A percentile compares a stretch with the other conserved stretches of the same genome.
Evolutionary conservation across 2,329 filamentous ascomycete species (phyloP).

Genomic region (Fusarium protoensiforme): DNA sequence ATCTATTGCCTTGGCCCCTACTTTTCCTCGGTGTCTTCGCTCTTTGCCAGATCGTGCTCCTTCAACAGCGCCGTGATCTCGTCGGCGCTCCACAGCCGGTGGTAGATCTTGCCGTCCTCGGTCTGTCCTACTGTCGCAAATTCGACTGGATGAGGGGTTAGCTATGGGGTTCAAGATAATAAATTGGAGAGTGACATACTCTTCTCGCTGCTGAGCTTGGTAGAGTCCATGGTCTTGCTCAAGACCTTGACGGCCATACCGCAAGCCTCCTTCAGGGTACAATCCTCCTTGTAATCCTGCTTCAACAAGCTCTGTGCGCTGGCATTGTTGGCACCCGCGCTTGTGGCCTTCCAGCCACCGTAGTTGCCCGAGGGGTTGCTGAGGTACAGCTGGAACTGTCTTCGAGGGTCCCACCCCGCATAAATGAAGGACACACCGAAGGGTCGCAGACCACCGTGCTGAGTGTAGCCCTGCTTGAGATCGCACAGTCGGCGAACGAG

Average conservation of each 20-base stretch:
- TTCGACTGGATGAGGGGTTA: constrained; percentile 73
- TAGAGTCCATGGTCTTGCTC: constrained; percentile 99
- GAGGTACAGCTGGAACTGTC: constrained; percentile 98
- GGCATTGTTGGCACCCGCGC: constrained; percentile 97
- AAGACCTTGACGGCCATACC: constrained; percentile 98
- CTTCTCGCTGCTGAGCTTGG: constrained; percentile 98
- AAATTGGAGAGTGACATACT: constrained; percentile 66
- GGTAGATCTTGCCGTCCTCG: constrained; percentile 95
- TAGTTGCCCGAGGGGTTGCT: constrained; percentile 99
- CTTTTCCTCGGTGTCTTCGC: constrained; percentile 77
- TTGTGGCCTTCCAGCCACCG: constrained; percentile 98
- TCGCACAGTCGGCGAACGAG: constrained; percentile 96
- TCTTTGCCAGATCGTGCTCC: constrained; percentile 95
- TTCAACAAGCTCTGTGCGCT: constrained; percentile 97
- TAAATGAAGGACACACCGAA: constrained; percentile 99
- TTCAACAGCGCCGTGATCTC: constrained; percentile 95
- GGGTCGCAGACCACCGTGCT: constrained; percentile 96
- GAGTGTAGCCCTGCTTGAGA: constrained; percentile 98
- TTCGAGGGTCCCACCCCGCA: constrained; percentile 94
- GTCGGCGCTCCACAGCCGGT: constrained; percentile 95
- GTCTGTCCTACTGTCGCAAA: constrained; percentile 98
- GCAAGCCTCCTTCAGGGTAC: constrained; percentile 94
- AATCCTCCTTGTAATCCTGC: constrained; percentile 99
- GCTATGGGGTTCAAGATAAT: not conserved
- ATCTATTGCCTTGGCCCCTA: constrained; percentile 49